Evolutionary conservation across 148 eudicot genomes (phyloP), one percentile per base, ranked within the genome.

Genomic region (Chenopodium suecicum): DNA sequence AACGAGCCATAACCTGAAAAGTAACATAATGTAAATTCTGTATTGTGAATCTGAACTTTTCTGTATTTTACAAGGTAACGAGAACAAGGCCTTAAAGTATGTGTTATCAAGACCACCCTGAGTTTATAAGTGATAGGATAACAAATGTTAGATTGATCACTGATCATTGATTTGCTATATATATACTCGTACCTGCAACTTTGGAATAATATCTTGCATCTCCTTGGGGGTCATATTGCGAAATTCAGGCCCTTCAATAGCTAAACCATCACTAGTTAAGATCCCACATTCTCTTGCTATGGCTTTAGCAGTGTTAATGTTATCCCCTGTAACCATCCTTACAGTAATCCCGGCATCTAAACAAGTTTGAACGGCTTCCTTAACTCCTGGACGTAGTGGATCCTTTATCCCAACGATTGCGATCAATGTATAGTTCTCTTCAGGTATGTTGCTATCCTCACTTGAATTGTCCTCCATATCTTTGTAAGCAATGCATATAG

Each of bases 251-350:
- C 98, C 98, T 86, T 92, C 95, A 10, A 94, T 90, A 37, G 97
- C 97, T 75, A 91, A 31, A 70, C 96, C 97, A 64, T 83, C 92
- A 67, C 60, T 76, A 29, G 93, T 93, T 81, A 94, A 82, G 34
- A 94, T 94, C 0, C 98, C 98, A 84, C 98, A 94, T 83, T 94
- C 98, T 85, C 68, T 88, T 62, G 98, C 98, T 34, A 94, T 94
- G 80, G 98, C 98, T 79, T 89, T 93, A 29, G 98, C 98, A 9
- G 98, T 94, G 32, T 93, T 84, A 32, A 94, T 89, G 48, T 94
- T 94, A 75, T 94, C 98, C 29, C 98, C 98, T 0, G 98, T 94
- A 32, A 94, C 97, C 98, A 94, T 92, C 48, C 97, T 82, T 7
- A 94, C 91, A 19, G 62, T 83, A 76, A 94, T 90, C 62, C 97